These are phyloP conservation scores for Pharus latifolius DNA, from an alignment of 176 grass and related monocot genomes.

Conservation along the genomic window DNA sequence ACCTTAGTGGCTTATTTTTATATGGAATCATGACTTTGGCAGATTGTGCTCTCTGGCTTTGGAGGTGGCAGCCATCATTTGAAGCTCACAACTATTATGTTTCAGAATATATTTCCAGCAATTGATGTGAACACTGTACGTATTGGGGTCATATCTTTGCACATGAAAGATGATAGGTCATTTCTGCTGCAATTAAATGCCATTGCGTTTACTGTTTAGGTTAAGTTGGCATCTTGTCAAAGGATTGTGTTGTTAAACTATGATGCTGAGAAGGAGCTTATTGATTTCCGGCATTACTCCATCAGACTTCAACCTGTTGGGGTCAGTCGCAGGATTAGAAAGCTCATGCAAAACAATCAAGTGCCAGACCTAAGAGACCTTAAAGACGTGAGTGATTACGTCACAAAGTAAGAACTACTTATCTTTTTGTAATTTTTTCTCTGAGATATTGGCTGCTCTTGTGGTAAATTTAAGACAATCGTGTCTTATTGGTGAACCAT, in stretches of 20 bases:
- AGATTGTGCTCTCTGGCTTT: slow-evolving; percentile 52
- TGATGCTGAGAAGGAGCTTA: slow-evolving; percentile 36
- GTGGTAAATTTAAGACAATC: neutral
- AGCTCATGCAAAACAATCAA: slow-evolving; percentile 50
- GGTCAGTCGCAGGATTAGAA: slow-evolving; percentile 47
- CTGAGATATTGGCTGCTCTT: neutral
- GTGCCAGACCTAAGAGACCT: slow-evolving; percentile 49
- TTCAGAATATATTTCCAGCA: slow-evolving; percentile 45
- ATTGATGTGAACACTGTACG: slow-evolving; percentile 56
- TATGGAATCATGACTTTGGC: neutral
- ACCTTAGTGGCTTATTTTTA: neutral
- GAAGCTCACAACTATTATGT: slow-evolving; percentile 32
- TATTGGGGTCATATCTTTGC: neutral
- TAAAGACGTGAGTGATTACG: slow-evolving; percentile 55
- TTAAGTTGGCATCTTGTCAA: slow-evolving; percentile 44
- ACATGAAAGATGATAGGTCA: neutral
- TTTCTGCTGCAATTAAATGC: neutral
- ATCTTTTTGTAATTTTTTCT: neutral
- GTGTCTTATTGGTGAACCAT: neutral
- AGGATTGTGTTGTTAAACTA: slow-evolving; percentile 47
- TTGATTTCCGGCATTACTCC: slow-evolving; percentile 57
- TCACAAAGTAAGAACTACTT: slow-evolving; percentile 49
- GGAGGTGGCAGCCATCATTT: slow-evolving; percentile 23
- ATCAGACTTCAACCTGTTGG: slow-evolving; percentile 59
- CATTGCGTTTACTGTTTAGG: slow-evolving; percentile 8